phyloP scores from a whole-genome alignment of 495 filamentous ascomycete genomes.

The Jackrogersella minutella region DNA sequence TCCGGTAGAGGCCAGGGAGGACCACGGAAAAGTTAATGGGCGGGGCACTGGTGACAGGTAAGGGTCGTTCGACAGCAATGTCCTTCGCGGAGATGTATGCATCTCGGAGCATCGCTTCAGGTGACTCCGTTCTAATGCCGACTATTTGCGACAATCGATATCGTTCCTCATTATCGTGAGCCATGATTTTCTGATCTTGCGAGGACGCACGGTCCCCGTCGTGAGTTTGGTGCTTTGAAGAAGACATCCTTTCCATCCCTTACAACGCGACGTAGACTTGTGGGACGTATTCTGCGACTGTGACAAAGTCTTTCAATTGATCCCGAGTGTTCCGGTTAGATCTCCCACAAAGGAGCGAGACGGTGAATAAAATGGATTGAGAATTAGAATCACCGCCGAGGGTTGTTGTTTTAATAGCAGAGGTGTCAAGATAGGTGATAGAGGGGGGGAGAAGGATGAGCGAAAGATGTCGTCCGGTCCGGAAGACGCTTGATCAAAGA shows the following conservation, averaged over 20 bases:
- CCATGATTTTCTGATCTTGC: neutral
- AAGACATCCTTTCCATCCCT: conserved; percentile 3
- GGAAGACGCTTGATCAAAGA: conserved; percentile 32
- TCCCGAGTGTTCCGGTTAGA: neutral
- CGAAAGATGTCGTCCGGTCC: conserved; percentile 13
- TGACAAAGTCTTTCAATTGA: neutral
- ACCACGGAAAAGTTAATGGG: conserved; percentile 75
- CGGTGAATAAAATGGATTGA: neutral
- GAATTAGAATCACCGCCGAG: neutral
- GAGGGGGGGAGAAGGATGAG: neutral
- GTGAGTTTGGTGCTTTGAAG: neutral
- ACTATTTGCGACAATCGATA: neutral
- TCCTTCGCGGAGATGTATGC: conserved; percentile 28
- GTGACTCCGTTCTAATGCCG: conserved; percentile 13
- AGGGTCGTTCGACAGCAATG: conserved; percentile 29
- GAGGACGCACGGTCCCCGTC: neutral
- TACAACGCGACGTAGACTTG: neutral
- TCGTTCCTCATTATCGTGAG: conserved; percentile 1
- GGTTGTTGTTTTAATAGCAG: neutral
- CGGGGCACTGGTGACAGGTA: conserved; percentile 27
- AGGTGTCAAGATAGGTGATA: neutral
- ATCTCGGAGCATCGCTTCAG: conserved; percentile 19
- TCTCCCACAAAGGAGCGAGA: neutral
- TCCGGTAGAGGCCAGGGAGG: conserved; percentile 74
- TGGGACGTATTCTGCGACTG: conserved; percentile 8